These are phyloP conservation scores for Pseudozyma tsukubaensis DNA, from an alignment of 1,284 basidiomycete species.

Conservation along the genomic window DNA sequence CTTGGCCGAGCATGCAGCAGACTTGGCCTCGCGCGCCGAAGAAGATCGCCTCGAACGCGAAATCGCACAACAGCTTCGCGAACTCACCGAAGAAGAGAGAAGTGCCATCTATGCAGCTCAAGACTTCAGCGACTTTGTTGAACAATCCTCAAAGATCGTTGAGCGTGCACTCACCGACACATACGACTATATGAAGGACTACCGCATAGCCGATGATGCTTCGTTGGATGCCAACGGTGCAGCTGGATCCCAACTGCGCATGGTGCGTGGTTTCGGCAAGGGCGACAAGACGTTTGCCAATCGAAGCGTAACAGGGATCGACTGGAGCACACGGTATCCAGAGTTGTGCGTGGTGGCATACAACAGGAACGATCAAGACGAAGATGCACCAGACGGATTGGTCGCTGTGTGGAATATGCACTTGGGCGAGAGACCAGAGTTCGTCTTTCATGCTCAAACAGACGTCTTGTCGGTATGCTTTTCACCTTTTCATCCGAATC, in stretches of 20 bases:
- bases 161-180: slow-evolving; percentile 94
- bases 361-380: slow-evolving; percentile 91
- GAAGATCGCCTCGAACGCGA: slow-evolving; percentile 75
- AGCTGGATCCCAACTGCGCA: slow-evolving; percentile 36
- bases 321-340: slow-evolving; percentile 98
- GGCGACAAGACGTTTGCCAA: slow-evolving; percentile 73
- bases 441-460: slow-evolving; percentile 96
- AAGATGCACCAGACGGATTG: slow-evolving; percentile 81
- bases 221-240: slow-evolving; percentile 72
- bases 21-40: slow-evolving; percentile 69
- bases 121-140: slow-evolving; percentile 92
- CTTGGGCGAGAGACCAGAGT: slow-evolving; percentile 92
- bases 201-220: slow-evolving; percentile 81
- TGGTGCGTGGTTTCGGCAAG: slow-evolving; percentile 47
- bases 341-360: slow-evolving; percentile 95
- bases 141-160: slow-evolving; percentile 92
- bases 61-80: slow-evolving; percentile 84
- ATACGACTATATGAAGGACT: slow-evolving; percentile 97
- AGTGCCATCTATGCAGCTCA: slow-evolving; percentile 82
- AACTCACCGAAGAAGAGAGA: slow-evolving; percentile 85
- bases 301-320: slow-evolving; percentile 91
- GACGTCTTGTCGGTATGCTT: slow-evolving; percentile 96
- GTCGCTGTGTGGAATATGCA: slow-evolving; percentile 98
- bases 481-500: slow-evolving; percentile 96
- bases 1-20: slow-evolving; percentile 61